A percentile compares a stretch with the other conserved stretches of the same genome.
Evolutionary conservation across 2,329 filamentous ascomycete genomes (phyloP).

Genomic region (Lizonia empirigonia): DNA sequence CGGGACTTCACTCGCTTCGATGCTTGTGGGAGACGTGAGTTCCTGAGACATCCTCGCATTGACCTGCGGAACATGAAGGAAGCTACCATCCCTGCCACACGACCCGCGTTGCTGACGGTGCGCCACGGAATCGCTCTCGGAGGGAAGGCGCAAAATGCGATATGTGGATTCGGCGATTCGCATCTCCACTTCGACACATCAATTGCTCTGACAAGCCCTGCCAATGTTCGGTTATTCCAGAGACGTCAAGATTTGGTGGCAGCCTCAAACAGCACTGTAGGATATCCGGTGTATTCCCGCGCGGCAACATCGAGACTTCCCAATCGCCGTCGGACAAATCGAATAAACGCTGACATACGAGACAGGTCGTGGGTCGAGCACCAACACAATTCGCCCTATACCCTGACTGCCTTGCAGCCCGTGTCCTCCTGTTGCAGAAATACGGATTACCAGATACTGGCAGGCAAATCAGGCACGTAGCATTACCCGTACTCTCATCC

Average conservation of each 20-base stretch:
- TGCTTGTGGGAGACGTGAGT: slow-evolving; percentile 14
- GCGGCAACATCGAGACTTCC: background rate
- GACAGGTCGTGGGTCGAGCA: background rate
- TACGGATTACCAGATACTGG: background rate
- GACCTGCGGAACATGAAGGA: slow-evolving; percentile 18
- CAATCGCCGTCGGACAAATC: background rate
- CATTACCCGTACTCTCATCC: background rate
- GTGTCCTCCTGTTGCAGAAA: background rate
- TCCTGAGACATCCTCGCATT: slow-evolving; percentile 31
- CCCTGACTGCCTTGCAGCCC: background rate
- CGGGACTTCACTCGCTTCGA: slow-evolving; percentile 4
- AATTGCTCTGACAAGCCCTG: slow-evolving; percentile 16
- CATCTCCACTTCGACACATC: slow-evolving; percentile 23
- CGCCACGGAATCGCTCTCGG: slow-evolving; percentile 9
- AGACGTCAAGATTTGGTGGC: slow-evolving; percentile 2
- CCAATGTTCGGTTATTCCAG: slow-evolving; percentile 7
- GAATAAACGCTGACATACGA: background rate
- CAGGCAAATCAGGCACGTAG: background rate
- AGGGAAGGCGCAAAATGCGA: slow-evolving; percentile 20
- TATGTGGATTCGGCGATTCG: slow-evolving; percentile 11
- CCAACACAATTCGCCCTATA: background rate
- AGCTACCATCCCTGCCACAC: slow-evolving; percentile 15
- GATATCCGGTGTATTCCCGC: slow-evolving; percentile 8
- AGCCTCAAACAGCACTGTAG: slow-evolving; percentile 4
- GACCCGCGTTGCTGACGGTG: slow-evolving; percentile 7